Percentiles rank a stretch among this genome's conserved stretches.
Conservation (phyloP, 2,329 filamentous ascomycete species). For the Fusarium drepaniforme region DNA sequence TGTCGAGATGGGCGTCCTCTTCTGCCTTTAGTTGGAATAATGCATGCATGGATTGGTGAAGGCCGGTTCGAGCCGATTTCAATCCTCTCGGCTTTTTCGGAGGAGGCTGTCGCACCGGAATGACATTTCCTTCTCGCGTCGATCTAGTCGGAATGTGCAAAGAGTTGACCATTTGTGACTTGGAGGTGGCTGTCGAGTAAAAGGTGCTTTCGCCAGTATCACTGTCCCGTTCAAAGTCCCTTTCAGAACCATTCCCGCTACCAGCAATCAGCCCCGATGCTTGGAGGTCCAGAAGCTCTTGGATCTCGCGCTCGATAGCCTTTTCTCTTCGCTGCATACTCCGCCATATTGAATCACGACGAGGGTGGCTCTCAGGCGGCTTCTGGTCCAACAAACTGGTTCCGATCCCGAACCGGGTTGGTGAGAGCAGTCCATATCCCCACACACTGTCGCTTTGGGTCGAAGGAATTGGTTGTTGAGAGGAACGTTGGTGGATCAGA, state of each 20-base stretch:
- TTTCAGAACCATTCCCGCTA: conserved; percentile 44
- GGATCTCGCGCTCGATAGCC: conserved; percentile 60
- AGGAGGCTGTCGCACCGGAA: conserved; percentile 71
- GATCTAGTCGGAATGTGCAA: conserved; percentile 57
- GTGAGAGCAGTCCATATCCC: conserved; percentile 30
- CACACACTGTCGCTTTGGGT: conserved; percentile 23
- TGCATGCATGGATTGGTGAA: conserved; percentile 72
- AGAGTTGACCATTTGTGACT: conserved; percentile 54
- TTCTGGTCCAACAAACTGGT: conserved; percentile 52
- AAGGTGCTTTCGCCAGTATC: conserved; percentile 57
- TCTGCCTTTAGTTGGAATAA: conserved; percentile 76
- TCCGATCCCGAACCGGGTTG: conserved; percentile 28
- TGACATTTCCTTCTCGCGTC: conserved; percentile 60
- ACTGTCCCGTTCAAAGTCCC: conserved; percentile 50
- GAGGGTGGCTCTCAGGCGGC: conserved; percentile 42
- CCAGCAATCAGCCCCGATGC: conserved; percentile 58
- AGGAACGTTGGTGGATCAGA: conserved; percentile 37
- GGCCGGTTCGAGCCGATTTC: conserved; percentile 71
- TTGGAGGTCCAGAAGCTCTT: conserved; percentile 62
- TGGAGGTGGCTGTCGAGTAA: conserved; percentile 54
- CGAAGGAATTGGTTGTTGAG: conserved; percentile 16
- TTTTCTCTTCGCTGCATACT: conserved; percentile 60
- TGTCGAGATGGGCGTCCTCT: conserved; percentile 71
- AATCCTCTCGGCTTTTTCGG: conserved; percentile 65
- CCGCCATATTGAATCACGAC: conserved; percentile 61